Conservation (phyloP, 768 basidiomycete species). For the Boletus rubropictus region DNA sequence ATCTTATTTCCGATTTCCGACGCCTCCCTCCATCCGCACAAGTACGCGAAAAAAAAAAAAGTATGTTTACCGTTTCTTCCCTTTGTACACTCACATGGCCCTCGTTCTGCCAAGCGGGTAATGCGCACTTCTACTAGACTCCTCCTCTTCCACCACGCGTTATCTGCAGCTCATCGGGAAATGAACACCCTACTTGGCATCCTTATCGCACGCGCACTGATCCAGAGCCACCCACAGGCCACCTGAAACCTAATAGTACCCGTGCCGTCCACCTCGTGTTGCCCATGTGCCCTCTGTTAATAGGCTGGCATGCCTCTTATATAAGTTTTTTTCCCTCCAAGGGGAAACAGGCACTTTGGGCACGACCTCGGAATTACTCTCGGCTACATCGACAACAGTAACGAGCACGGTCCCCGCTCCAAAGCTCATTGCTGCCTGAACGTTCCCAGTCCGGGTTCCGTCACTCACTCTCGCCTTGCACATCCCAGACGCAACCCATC, state of each 20-base stretch:
- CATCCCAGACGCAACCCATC: neutral
- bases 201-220: neutral
- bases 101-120: neutral
- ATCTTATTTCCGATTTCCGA: constrained; percentile 4
- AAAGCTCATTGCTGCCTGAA: neutral
- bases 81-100: no score
- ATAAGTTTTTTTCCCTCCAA: constrained; percentile 9
- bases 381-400: neutral
- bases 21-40: no score
- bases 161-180: neutral
- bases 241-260: neutral
- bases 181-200: neutral
- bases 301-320: constrained; percentile 4
- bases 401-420: neutral
- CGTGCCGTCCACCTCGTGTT: constrained; percentile 19
- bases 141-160: neutral
- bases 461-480: neutral
- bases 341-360: constrained; percentile 2
- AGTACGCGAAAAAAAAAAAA: no score
- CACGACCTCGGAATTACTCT: neutral
- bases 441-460: neutral
- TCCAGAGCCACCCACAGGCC: neutral
- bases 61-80: no score
- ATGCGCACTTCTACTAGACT: neutral
- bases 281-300: constrained; percentile 7